Evolutionary conservation across 208 protist species (phyloP).

Genomic region (Trypanosoma conorhini): DNA sequence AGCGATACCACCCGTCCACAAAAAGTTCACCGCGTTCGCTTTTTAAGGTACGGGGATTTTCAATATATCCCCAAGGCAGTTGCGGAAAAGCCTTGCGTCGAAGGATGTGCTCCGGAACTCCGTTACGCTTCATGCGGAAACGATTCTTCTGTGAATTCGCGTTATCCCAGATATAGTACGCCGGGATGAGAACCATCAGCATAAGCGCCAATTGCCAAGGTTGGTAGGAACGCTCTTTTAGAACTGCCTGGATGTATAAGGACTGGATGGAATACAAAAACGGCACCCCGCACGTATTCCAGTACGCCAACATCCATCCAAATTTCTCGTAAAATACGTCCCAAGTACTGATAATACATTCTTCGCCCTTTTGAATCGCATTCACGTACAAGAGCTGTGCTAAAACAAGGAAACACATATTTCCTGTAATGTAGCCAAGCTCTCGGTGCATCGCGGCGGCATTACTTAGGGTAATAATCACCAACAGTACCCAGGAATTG

Average conservation of each 20-base stretch:
- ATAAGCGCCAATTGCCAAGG: conserved; percentile 74
- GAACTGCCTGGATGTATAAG: conserved; percentile 86
- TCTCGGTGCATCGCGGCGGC: conserved; percentile 87
- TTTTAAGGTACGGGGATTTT: conserved; percentile 91
- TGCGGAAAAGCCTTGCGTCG: conserved; percentile 90
- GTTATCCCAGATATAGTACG: conserved; percentile 95
- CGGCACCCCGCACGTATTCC: conserved; percentile 95
- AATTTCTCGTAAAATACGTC: conserved; percentile 97
- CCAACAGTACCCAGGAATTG: conserved; percentile 94
- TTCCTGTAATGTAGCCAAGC: conserved; percentile 74
- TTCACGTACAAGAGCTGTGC: conserved; percentile 95
- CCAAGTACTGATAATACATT: conserved; percentile 95
- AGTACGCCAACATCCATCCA: conserved; percentile 95
- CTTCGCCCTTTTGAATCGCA: conserved; percentile 94
- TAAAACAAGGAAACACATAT: conserved; percentile 93
- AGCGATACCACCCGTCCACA: conserved; percentile 93
- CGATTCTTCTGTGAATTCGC: conserved; percentile 95
- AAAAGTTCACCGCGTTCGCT: conserved; percentile 88
- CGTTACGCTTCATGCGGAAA: conserved; percentile 89
- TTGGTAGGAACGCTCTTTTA: conserved; percentile 60
- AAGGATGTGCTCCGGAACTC: conserved; percentile 72
- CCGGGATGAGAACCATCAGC: conserved; percentile 52
- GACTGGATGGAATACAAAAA: conserved; percentile 95
- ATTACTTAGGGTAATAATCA: conserved; percentile 90
- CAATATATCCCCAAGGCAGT: conserved; percentile 90